A percentile compares a stretch with the other conserved stretches of the same genome.
Conservation (phyloP, 2,329 filamentous ascomycete genomes). For the Thelonectria rubi region DNA sequence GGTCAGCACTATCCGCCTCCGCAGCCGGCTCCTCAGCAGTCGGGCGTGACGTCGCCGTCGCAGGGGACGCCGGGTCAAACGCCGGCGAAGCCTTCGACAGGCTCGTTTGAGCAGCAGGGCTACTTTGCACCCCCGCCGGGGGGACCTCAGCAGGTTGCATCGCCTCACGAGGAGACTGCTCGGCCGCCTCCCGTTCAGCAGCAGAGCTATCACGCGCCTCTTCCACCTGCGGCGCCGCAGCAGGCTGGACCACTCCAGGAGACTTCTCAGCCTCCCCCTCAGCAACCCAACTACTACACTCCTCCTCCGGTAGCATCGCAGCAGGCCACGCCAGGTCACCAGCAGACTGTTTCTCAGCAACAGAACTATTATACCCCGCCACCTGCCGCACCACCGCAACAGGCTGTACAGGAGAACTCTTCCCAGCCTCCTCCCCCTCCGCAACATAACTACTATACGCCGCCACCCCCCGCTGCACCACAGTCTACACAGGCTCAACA, state of each 20-base stretch:
- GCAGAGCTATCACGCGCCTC: background rate
- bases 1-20: background rate
- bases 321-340: background rate
- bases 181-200: background rate
- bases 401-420: background rate
- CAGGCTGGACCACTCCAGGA: background rate
- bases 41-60: slow-evolving; percentile 11
- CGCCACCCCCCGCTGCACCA: background rate
- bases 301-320: too few species aligned
- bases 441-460: slow-evolving; percentile 5
- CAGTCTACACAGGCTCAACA: too few species aligned
- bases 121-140: background rate
- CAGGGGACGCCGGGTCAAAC: background rate
- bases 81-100: background rate
- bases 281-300: background rate
- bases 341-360: background rate
- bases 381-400: background rate
- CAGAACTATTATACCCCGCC: background rate
- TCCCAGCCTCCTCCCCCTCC: background rate
- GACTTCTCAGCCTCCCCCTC: background rate
- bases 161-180: background rate
- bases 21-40: slow-evolving; percentile 4
- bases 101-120: background rate
- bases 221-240: background rate
- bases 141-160: background rate